A percentile compares a stretch with the other conserved stretches of the same genome.
These are phyloP conservation scores for Zasmidium cellare DNA, from an alignment of 2,329 filamentous ascomycete genomes.

Conservation along the genomic window DNA sequence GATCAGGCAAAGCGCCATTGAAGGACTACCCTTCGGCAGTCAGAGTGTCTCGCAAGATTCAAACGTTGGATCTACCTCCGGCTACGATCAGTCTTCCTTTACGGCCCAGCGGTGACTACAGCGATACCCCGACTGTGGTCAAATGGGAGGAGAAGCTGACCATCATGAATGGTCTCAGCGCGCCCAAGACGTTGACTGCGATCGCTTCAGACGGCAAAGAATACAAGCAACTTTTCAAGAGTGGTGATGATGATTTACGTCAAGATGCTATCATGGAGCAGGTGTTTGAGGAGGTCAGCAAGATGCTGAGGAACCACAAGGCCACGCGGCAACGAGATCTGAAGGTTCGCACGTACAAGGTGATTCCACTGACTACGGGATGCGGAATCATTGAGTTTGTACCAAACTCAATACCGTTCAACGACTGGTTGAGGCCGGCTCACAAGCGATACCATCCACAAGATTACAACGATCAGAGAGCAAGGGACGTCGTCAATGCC, in stretches of 20 bases:
- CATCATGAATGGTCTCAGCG: slow-evolving; percentile 86
- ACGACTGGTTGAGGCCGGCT: slow-evolving; percentile 88
- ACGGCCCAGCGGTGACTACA: slow-evolving; percentile 72
- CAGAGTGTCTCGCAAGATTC: slow-evolving; percentile 41
- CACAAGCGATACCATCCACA: slow-evolving; percentile 84
- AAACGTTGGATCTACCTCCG: slow-evolving; percentile 71
- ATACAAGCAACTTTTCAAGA: slow-evolving; percentile 93
- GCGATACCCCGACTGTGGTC: slow-evolving; percentile 69
- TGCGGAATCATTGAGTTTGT: slow-evolving; percentile 98
- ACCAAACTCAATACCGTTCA: slow-evolving; percentile 84
- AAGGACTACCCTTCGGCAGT: background rate
- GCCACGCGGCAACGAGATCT: slow-evolving; percentile 84
- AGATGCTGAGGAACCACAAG: slow-evolving; percentile 81
- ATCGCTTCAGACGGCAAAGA: slow-evolving; percentile 72
- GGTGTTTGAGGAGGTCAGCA: slow-evolving; percentile 94
- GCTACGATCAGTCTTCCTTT: slow-evolving; percentile 85
- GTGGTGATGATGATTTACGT: slow-evolving; percentile 86
- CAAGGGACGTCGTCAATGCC: slow-evolving; percentile 77
- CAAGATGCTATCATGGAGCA: slow-evolving; percentile 99
- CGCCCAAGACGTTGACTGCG: slow-evolving; percentile 88
- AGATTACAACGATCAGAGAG: slow-evolving; percentile 73
- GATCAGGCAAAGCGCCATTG: background rate
- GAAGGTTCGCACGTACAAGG: slow-evolving; percentile 94
- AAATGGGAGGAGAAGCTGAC: slow-evolving; percentile 74
- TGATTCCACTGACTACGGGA: slow-evolving; percentile 79